Evolutionary conservation across 345 rosid genomes (phyloP), one percentile per base, ranked within the genome.

Genomic region (Murraya koenigii): DNA sequence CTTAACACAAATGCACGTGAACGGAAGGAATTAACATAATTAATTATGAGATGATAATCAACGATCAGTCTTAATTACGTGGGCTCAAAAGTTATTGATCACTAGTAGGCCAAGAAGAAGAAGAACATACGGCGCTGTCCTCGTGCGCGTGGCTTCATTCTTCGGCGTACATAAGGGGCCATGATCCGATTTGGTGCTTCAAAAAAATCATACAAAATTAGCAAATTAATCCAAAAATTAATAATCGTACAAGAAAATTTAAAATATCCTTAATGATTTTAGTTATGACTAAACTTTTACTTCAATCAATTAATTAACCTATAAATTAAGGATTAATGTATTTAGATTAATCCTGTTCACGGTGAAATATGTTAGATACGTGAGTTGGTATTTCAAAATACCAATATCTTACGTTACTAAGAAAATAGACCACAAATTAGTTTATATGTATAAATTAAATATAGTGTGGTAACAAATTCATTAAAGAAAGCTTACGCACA

Each of bases 91-190:
- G 5, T 15, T 63, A 63, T 30, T 19, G 71, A 67, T 10, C 4
- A 33, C 8, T n/a, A 33, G 56, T 8, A 47, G 69, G 71, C 39
- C 63, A 55, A 52, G 74, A 10, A 75, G 69, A 75, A 62, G 63
- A 79, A 74, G 69, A 83, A 74, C 78, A 79, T 80, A 61, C 79
- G 90, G 82, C 78, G 82, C 26, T 69, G 88, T 89, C 89, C 90
- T 85, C 90, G 90, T 86, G 90, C 84, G 90, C 90, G 79, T 84
- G 88, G 86, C 87, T 84, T 86, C 87, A 78, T 87, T 83, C 89
- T 85, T 82, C 75, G 20, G 49, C 81, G 47, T 78, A 35, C 39
- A 38, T 7, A 28, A 58, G 66, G 77, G 73, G n/a, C 56, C 30
- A 52, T 22, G 25, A 33, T 49, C 76, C 22, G 19, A 28, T 52